These are phyloP conservation scores for Fagopyrum homotropicum DNA, from an alignment of 148 eudicot genomes.

Conservation along the genomic window DNA sequence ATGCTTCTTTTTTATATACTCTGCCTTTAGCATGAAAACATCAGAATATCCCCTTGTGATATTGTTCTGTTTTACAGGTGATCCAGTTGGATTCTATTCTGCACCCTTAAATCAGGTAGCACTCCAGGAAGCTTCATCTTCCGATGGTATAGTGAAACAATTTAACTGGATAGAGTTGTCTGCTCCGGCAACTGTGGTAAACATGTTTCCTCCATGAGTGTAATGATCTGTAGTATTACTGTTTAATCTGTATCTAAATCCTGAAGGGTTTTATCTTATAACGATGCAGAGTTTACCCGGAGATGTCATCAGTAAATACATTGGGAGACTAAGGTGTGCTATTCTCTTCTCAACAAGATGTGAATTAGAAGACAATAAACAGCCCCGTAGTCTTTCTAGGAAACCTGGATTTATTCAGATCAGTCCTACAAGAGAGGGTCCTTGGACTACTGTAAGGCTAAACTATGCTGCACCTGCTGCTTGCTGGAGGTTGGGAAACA, in stretches of 20 bases:
- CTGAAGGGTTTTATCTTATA: conserved; percentile 10
- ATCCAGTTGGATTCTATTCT: conserved; percentile 60
- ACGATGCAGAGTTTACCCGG: conserved; percentile 26
- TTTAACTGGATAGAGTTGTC: conserved; percentile 65
- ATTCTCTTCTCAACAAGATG: conserved; percentile 49
- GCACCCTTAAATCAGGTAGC: conserved; percentile 54
- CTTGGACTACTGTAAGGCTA: conserved; percentile 86
- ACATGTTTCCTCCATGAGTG: neutral
- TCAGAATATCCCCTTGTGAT: neutral
- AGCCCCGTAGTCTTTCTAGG: conserved; percentile 31
- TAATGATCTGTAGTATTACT: neutral
- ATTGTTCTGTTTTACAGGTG: conserved; percentile 42
- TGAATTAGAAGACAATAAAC: conserved; percentile 36
- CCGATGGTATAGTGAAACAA: conserved; percentile 18
- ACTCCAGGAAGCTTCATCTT: conserved; percentile 22
- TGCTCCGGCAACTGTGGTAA: conserved; percentile 47
- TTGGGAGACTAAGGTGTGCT: conserved; percentile 66
- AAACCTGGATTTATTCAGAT: conserved; percentile 72
- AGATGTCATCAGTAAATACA: conserved; percentile 17
- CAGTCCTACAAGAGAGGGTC: conserved; percentile 81
- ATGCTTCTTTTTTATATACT: neutral
- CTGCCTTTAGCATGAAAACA: neutral
- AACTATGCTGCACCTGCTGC: conserved; percentile 95
- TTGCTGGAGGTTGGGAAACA: conserved; percentile 85
- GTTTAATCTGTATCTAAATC: neutral